Evolutionary conservation across 495 filamentous ascomycete species (phyloP).

Genomic region (Annulohypoxylon bovei): DNA sequence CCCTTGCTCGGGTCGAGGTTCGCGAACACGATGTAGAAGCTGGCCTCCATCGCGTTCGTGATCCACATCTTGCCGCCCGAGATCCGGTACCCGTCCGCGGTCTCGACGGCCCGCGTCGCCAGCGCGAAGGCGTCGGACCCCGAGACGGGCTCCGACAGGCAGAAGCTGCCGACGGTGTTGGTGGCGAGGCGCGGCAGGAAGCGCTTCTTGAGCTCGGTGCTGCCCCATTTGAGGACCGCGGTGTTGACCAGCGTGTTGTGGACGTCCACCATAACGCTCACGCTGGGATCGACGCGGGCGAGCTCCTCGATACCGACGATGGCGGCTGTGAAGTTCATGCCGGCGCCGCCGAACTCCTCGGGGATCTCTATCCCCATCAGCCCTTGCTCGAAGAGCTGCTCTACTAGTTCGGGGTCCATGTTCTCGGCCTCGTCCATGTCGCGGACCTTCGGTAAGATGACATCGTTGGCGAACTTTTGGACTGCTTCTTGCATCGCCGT

Average conservation of each 20-base stretch:
- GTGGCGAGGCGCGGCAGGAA: slow-evolving; percentile 91
- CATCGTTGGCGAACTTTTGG: slow-evolving; percentile 87
- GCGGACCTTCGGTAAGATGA: slow-evolving; percentile 89
- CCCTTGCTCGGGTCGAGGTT: slow-evolving; percentile 88
- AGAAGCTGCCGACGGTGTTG: slow-evolving; percentile 93
- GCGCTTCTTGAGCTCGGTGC: slow-evolving; percentile 75
- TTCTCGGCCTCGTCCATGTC: slow-evolving; percentile 97
- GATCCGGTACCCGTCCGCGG: slow-evolving; percentile 81
- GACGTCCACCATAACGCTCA: slow-evolving; percentile 91
- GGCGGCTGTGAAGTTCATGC: slow-evolving; percentile 98
- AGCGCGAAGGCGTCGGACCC: slow-evolving; percentile 97
- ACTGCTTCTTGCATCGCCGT: slow-evolving; percentile 88
- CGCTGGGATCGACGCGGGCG: slow-evolving; percentile 91
- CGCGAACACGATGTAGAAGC: slow-evolving; percentile 97
- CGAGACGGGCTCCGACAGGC: slow-evolving; percentile 91
- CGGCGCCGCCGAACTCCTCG: slow-evolving; percentile 94
- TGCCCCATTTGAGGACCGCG: slow-evolving; percentile 86
- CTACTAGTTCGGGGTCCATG: slow-evolving; percentile 89
- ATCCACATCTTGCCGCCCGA: slow-evolving; percentile 99
- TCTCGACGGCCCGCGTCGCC: slow-evolving; percentile 82
- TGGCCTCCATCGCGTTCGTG: slow-evolving; percentile 92
- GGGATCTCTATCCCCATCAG: slow-evolving; percentile 98
- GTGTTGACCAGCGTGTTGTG: slow-evolving; percentile 99
- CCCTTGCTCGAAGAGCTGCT: slow-evolving; percentile 96
- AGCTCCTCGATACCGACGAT: slow-evolving; percentile 98